Evolutionary conservation across 495 filamentous ascomycete species (phyloP), one percentile per base, ranked within the genome.

Genomic region (Trypethelium eluteriae): DNA sequence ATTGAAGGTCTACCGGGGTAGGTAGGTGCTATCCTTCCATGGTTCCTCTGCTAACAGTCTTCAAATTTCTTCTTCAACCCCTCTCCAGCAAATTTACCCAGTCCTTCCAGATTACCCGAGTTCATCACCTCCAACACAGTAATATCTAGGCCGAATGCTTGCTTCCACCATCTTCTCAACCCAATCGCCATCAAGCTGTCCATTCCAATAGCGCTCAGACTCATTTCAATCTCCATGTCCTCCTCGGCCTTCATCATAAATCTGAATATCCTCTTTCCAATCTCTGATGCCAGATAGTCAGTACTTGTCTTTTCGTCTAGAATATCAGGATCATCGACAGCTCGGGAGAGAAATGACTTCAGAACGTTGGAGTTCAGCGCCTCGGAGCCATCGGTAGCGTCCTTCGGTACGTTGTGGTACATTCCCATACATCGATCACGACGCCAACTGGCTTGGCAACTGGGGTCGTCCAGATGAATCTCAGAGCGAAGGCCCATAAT

Each of bases 151-250:
- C 70, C 64, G 35, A 79, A 74, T 25, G 64, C 67, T 62, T 73
- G 74, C 64, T 71, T 73, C 75, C 76, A 79, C 80, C 81, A 83
- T 4, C 72, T 76, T 9, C 79, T 72, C 56, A 84, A 70, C 65
- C 83, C 81, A 66, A 84, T 79, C 3, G 77, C 74, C 5, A 83
- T 75, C 11, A 83, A 70, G 0, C 79, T 81, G 62, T 84, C 81
- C 38, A 83, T 71, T 2, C 76, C 74, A 46, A 46, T 46, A 7
- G 41, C 41, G 41, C 41, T 70, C 46, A 82, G 66, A 0, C 72
- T 70, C 44, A 74, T 66, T 4, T 69, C 67, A 1, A 74, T 69
- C 59, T 81, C 75, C 2, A 82, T 53, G 2, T 81, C 80, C 2
- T 79, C 78, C 7, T 76, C 70, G 9, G 77, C 70, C 11, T 78